phyloP scores from a whole-genome alignment of 768 basidiomycete species.

The Chalciporus piperatus region DNA sequence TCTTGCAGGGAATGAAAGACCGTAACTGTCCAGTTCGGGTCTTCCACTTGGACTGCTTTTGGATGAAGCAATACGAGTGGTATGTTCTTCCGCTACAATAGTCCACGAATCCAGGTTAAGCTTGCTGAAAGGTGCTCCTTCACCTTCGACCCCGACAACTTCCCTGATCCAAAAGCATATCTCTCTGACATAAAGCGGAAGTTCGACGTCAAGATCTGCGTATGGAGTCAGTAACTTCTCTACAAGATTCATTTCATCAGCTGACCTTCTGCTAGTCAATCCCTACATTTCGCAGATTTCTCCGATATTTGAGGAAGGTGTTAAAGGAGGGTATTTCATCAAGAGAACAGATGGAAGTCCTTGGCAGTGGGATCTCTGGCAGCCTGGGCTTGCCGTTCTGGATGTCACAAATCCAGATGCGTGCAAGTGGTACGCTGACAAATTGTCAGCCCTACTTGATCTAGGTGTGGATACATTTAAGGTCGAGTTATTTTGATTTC shows the following conservation, averaged over 20 bases:
- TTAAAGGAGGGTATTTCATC: slow-evolving; percentile 66
- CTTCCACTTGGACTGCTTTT: slow-evolving; percentile 77
- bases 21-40: slow-evolving; percentile 63
- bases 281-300: slow-evolving; percentile 71
- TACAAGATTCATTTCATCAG: too few relatives aligned
- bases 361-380: slow-evolving; percentile 75
- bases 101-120: background rate
- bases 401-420: slow-evolving; percentile 62
- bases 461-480: slow-evolving; percentile 52
- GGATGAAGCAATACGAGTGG: slow-evolving; percentile 75
- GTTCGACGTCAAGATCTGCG: slow-evolving; percentile 68
- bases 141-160: slow-evolving; percentile 73
- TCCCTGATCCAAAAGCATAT: slow-evolving; percentile 70
- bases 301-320: slow-evolving; percentile 67
- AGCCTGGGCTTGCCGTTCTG: slow-evolving; percentile 59
- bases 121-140: slow-evolving; percentile 58
- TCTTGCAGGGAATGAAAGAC: slow-evolving; percentile 69
- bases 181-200: slow-evolving; percentile 55
- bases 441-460: slow-evolving; percentile 42
- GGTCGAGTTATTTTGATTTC: slow-evolving; percentile 20
- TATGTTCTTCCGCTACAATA: slow-evolving; percentile 20
- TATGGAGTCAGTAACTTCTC: slow-evolving; percentile 43
- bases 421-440: slow-evolving; percentile 44
- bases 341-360: slow-evolving; percentile 62
- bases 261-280: slow-evolving; percentile 39